These are phyloP conservation scores for Globisporangium nodosum DNA, from an alignment of 352 stramenopile species.

Conservation along the genomic window DNA sequence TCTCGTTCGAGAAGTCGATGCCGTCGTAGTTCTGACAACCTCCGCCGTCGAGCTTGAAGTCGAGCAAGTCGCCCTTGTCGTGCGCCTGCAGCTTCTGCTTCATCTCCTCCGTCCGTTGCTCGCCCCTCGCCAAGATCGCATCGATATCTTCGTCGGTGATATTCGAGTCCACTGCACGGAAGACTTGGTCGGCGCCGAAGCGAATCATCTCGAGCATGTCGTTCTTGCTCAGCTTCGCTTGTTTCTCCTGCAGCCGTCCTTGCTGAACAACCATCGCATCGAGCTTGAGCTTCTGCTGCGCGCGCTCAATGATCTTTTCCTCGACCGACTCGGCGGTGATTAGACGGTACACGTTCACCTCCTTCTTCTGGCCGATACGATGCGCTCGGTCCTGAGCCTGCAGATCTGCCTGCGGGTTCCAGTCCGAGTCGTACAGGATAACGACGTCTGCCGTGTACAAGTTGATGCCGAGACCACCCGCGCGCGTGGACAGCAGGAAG, in stretches of 20 bases:
- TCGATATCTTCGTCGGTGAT: constrained; percentile 99
- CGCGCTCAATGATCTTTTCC: constrained; percentile 98
- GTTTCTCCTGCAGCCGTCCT: constrained; percentile 80
- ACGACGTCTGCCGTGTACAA: constrained; percentile 98
- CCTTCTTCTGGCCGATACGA: constrained; percentile 98
- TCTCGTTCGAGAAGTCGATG: constrained; percentile 94
- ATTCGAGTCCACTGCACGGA: constrained; percentile 93
- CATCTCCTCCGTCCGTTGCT: constrained; percentile 85
- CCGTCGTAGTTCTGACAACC: constrained; percentile 95
- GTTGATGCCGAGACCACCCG: constrained; percentile 98
- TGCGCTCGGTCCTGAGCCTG: constrained; percentile 95
- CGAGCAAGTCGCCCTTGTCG: constrained; percentile 82
- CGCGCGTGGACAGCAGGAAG: constrained; percentile 97
- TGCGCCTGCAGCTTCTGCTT: constrained; percentile 83
- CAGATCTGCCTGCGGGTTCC: constrained; percentile 98
- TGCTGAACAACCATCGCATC: constrained; percentile 87
- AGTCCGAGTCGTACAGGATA: constrained; percentile 98
- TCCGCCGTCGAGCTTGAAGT: constrained; percentile 92
- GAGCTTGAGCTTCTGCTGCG: constrained; percentile 95
- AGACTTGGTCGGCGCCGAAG: constrained; percentile 98
- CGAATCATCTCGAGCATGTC: constrained; percentile 96
- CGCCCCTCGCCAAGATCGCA: constrained; percentile 91
- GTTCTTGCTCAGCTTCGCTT: constrained; percentile 92
- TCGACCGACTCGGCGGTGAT: constrained; percentile 97
- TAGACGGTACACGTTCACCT: constrained; percentile 94